A percentile compares a stretch with the other conserved stretches of the same genome.
These are phyloP conservation scores for Calocera viscosa DNA, from an alignment of 768 basidiomycete genomes.

Conservation along the genomic window DNA sequence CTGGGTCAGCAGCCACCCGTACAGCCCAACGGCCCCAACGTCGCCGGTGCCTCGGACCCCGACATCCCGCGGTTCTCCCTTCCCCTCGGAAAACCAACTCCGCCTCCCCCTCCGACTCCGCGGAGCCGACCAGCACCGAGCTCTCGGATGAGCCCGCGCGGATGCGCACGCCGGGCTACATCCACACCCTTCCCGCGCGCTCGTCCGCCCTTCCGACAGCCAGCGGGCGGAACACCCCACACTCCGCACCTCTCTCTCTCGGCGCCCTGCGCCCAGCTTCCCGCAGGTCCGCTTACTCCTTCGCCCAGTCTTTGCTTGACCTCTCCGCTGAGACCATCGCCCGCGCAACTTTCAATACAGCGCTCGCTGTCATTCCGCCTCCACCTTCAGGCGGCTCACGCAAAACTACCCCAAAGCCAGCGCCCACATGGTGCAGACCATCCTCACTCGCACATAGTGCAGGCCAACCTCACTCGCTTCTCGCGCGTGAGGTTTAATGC, in stretches of 20 bases:
- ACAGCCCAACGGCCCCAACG: no score
- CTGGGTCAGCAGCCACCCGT: slow-evolving; percentile 15
- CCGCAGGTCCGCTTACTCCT: no score
- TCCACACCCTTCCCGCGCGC: not conserved
- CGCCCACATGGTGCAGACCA: slow-evolving; percentile 93
- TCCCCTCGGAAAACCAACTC: not conserved
- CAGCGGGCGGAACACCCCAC: not conserved
- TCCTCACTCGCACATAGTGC: no score
- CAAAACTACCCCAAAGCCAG: slow-evolving; percentile 96
- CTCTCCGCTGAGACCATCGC: slow-evolving; percentile 66
- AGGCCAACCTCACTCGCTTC: no score
- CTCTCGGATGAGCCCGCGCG: not conserved
- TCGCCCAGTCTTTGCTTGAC: no score
- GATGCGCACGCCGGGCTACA: not conserved
- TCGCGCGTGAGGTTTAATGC: slow-evolving; percentile 96
- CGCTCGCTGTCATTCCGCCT: slow-evolving; percentile 99
- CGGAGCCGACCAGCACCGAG: not conserved
- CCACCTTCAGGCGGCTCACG: slow-evolving; percentile 86
- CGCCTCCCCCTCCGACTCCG: not conserved
- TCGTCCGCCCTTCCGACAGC: not conserved
- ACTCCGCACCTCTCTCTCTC: no score
- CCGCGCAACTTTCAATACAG: slow-evolving; percentile 87
- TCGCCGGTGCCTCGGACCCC: not conserved
- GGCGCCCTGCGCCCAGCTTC: not conserved
- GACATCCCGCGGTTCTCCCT: not conserved